These are phyloP conservation scores for Leccinum broughii DNA, from an alignment of 768 basidiomycete species.

Conservation along the genomic window DNA sequence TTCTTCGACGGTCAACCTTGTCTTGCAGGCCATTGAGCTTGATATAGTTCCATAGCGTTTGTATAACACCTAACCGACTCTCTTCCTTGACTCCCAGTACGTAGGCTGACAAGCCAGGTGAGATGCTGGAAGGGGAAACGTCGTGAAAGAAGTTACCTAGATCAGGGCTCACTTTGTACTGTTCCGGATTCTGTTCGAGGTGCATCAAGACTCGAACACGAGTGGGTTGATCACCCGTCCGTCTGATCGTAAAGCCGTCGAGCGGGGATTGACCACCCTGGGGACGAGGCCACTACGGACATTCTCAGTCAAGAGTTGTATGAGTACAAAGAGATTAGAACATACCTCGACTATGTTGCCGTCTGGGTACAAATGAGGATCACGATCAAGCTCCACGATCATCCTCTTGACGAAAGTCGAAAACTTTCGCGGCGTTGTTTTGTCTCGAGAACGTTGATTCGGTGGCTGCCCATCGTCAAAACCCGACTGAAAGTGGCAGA, in stretches of 20 bases:
- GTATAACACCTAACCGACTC: constrained; percentile 76
- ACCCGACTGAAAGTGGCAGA: background rate
- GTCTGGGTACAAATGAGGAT: constrained; percentile 77
- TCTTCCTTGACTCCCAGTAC: constrained; percentile 84
- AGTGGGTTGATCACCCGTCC: constrained; percentile 77
- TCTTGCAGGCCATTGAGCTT: constrained; percentile 82
- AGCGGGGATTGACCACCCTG: constrained; percentile 58
- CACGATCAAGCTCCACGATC: constrained; percentile 85
- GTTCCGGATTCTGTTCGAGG: constrained; percentile 84
- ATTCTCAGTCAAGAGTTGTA: background rate
- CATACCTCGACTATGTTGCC: constrained; percentile 87
- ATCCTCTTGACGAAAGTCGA: constrained; percentile 82
- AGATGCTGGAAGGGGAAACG: constrained; percentile 4
- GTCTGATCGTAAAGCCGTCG: constrained; percentile 85
- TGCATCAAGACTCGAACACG: constrained; percentile 83
- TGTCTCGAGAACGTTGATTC: constrained; percentile 65
- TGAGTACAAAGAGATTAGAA: background rate
- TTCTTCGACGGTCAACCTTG: constrained; percentile 71
- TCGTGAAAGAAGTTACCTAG: constrained; percentile 47
- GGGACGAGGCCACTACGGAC: constrained; percentile 59
- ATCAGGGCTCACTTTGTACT: constrained; percentile 76
- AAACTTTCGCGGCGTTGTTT: constrained; percentile 68
- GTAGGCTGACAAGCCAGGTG: constrained; percentile 40
- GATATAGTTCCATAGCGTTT: constrained; percentile 90
- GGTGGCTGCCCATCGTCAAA: constrained; percentile 41